Conservation (phyloP, 192 early-diverging fungal genomes). For the Oehlia diaphana region DNA sequence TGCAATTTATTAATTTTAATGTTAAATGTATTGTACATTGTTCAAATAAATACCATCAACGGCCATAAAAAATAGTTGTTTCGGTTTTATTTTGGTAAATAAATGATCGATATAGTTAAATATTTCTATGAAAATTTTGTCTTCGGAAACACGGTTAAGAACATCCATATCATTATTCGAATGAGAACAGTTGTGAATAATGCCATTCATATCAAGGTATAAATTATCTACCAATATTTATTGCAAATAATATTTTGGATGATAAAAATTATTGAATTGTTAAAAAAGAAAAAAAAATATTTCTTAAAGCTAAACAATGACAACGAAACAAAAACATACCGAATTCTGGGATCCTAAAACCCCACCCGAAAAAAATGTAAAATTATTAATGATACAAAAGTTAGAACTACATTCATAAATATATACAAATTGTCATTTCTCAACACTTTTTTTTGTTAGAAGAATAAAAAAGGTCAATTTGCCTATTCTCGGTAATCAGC, state of each 20-base stretch:
- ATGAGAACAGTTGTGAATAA: constrained; percentile 96
- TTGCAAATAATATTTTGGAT: not conserved
- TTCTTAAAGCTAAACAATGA: not conserved
- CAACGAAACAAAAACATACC: constrained; percentile 49
- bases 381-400: not conserved
- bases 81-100: constrained; percentile 89
- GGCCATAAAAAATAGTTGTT: constrained; percentile 93
- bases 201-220: constrained; percentile 99
- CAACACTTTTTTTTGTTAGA: no score
- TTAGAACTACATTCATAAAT: not conserved
- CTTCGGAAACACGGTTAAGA: constrained; percentile 85
- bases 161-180: constrained; percentile 90
- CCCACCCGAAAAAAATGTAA: not conserved
- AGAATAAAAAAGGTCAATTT: not conserved
- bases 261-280: not conserved
- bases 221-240: constrained; percentile 74
- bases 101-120: constrained; percentile 97
- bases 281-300: not conserved
- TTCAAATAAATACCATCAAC: constrained; percentile 66
- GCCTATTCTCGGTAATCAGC: constrained; percentile 79
- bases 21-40: not conserved
- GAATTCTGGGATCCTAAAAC: constrained; percentile 83
- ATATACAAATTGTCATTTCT: no score
- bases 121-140: constrained; percentile 89
- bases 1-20: not conserved